A percentile compares a stretch with the other conserved stretches of the same genome.
Evolutionary conservation across 2,329 filamentous ascomycete species (phyloP).

Genomic region (Nemania sp.): DNA sequence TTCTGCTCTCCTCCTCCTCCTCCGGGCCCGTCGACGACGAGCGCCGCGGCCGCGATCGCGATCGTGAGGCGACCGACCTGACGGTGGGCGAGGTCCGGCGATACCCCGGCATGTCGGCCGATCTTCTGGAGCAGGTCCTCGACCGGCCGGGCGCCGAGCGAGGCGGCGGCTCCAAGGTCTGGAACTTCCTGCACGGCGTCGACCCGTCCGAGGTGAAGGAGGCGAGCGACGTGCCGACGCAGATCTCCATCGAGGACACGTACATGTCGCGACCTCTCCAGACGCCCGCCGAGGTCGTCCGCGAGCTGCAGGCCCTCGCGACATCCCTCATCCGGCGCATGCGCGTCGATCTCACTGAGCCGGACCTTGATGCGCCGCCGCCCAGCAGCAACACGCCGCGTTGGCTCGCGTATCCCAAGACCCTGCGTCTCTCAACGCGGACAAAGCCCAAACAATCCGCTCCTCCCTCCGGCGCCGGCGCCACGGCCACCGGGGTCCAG

Average conservation of each 20-base stretch:
- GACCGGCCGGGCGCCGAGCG: slow-evolving; percentile 70
- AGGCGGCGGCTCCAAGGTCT: slow-evolving; percentile 73
- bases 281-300: slow-evolving; percentile 63
- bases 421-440: slow-evolving; percentile 78
- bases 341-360: slow-evolving; percentile 70
- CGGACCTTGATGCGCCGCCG: slow-evolving; percentile 35
- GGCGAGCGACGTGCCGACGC: slow-evolving; percentile 73
- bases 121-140: slow-evolving; percentile 69
- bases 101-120: slow-evolving; percentile 65
- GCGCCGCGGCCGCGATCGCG: slow-evolving; percentile 37
- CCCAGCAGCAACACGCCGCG: slow-evolving; percentile 15
- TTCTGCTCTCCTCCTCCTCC: slow-evolving; percentile 52
- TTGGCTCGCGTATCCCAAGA: slow-evolving; percentile 84
- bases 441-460: slow-evolving; percentile 53
- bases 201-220: slow-evolving; percentile 76
- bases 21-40: no score
- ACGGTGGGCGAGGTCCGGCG: slow-evolving; percentile 69
- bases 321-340: slow-evolving; percentile 76
- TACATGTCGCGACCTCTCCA: slow-evolving; percentile 72
- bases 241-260: slow-evolving; percentile 95
- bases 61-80: slow-evolving; percentile 48
- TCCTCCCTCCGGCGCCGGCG: slow-evolving; percentile 49
- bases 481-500: not conserved
- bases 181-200: slow-evolving; percentile 79
- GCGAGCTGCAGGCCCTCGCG: slow-evolving; percentile 71